Base-by-base conservation (phyloP, 371 early-diverging fungal genomes). In the Lichtheimia hyalospora region DNA sequence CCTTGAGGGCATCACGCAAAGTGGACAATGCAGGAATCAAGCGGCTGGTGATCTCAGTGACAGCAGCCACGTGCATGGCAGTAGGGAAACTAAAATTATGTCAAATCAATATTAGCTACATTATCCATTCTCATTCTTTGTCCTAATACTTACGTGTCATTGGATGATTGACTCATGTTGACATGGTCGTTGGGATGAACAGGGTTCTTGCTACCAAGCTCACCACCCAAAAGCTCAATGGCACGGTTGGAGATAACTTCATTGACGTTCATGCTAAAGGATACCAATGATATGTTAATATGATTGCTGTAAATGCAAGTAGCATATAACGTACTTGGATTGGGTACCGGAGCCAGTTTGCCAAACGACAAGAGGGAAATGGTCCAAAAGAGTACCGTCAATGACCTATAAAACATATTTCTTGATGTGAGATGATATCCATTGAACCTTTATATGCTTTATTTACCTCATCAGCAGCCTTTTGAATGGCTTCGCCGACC, bases 261-360 rank as follows among this genome's bases (percentile, higher is more conserved):
- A 28, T 63, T 62, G 56, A 65, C 61, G 58, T 71, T 83, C 64
- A 64, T 64, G 54, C 64, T 64, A 49, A n/a, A 20, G 7, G 6
- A 53, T 21, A 21, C 14, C 25, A 15, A 25, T 3, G 1, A 14
- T 44, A 50, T 5, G 13, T 28, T 21, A 23, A 23, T 42, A 40
- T 24, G 27, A 13, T 8, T 52, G 34, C 48, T 50, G 28, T 7
- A 25, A 51, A 13, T 5, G 34, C 15, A 23, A 58, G 3, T 18
- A 54, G 5, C 25, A 1, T 24, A 63, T 16, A 3, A 18, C 74
- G 64, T 71, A 74, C 74, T 97, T 95, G 59, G 93, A 87, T 82
- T 96, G 96, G n/a, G 96, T 97, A 54, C 97, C 97, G 20, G 94
- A 93, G n/a, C 97, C 97, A 27, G 97, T 96, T 74, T 96, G 96